Percentiles rank a stretch among this genome's conserved stretches.
Conservation (phyloP, 352 stramenopile species). For the Sclerospora graminicola region DNA sequence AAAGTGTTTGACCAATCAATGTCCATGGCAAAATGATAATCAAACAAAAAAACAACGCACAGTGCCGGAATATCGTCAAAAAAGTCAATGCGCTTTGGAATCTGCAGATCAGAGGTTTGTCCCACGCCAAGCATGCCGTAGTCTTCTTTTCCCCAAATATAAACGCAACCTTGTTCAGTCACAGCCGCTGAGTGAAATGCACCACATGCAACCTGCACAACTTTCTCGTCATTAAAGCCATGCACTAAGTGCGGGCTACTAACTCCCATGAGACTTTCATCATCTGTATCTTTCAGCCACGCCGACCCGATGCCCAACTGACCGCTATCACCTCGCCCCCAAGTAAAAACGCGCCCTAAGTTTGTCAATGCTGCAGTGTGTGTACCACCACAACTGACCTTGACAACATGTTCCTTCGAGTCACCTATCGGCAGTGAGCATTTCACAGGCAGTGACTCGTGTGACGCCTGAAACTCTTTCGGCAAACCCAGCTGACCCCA, state of each 20-base stretch:
- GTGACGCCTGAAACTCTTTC: slow-evolving; percentile 41
- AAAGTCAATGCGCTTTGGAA: slow-evolving; percentile 40
- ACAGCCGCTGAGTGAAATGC: slow-evolving; percentile 78
- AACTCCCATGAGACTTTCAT: slow-evolving; percentile 45
- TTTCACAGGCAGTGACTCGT: slow-evolving; percentile 58
- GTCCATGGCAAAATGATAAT: background rate
- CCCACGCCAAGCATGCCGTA: slow-evolving; percentile 81
- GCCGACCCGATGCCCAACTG: slow-evolving; percentile 59
- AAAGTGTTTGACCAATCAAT: slow-evolving; percentile 1
- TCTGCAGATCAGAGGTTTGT: slow-evolving; percentile 61
- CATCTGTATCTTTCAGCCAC: slow-evolving; percentile 56
- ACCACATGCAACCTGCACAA: slow-evolving; percentile 70
- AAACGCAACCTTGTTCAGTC: slow-evolving; percentile 53
- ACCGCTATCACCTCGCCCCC: slow-evolving; percentile 66
- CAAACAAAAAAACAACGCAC: slow-evolving; percentile 25
- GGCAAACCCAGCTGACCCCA: slow-evolving; percentile 71
- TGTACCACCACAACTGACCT: slow-evolving; percentile 69
- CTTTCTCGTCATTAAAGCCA: slow-evolving; percentile 59
- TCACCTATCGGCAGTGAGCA: slow-evolving; percentile 44
- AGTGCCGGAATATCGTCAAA: slow-evolving; percentile 60
- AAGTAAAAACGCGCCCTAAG: slow-evolving; percentile 65
- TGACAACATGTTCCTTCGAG: slow-evolving; percentile 48
- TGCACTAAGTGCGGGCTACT: slow-evolving; percentile 46
- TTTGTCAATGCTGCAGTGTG: slow-evolving; percentile 67
- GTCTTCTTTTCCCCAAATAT: slow-evolving; percentile 83